Evolutionary conservation across 2,329 filamentous ascomycete species (phyloP).

Genomic region (Nigrograna mackinnonii): DNA sequence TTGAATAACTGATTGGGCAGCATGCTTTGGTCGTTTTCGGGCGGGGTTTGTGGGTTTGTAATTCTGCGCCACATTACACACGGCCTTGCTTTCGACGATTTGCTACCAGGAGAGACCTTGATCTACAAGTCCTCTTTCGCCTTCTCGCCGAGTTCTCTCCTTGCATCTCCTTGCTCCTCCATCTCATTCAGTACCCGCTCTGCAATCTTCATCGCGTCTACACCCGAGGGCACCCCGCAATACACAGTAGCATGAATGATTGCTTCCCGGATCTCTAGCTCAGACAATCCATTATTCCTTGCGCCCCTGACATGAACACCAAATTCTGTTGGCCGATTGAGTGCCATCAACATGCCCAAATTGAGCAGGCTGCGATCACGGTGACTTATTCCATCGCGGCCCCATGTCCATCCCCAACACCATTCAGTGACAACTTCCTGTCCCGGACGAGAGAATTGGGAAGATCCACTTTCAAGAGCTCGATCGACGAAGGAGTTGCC

Average conservation of each 20-base stretch:
- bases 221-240: slow-evolving; percentile 58
- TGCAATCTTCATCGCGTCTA: slow-evolving; percentile 58
- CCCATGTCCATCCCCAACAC: slow-evolving; percentile 68
- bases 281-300: slow-evolving; percentile 64
- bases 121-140: too few species aligned
- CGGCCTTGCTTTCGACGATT: too few species aligned
- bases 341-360: slow-evolving; percentile 66
- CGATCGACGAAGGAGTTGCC: slow-evolving; percentile 65
- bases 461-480: slow-evolving; percentile 58
- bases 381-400: slow-evolving; percentile 62
- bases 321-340: slow-evolving; percentile 63
- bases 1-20: too few species aligned
- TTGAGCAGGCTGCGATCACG: slow-evolving; percentile 66
- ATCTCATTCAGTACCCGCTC: slow-evolving; percentile 57
- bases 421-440: slow-evolving; percentile 67
- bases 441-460: slow-evolving; percentile 62
- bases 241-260: slow-evolving; percentile 56
- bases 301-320: slow-evolving; percentile 66
- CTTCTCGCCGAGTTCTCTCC: slow-evolving; percentile 32
- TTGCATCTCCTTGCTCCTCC: slow-evolving; percentile 48
- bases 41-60: too few species aligned
- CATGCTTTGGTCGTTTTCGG: too few species aligned
- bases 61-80: too few species aligned
- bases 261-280: slow-evolving; percentile 66
- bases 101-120: too few species aligned